These are phyloP conservation scores for Theileria orientalis DNA, from an alignment of 169 alveolate genomes.

Conservation along the genomic window DNA sequence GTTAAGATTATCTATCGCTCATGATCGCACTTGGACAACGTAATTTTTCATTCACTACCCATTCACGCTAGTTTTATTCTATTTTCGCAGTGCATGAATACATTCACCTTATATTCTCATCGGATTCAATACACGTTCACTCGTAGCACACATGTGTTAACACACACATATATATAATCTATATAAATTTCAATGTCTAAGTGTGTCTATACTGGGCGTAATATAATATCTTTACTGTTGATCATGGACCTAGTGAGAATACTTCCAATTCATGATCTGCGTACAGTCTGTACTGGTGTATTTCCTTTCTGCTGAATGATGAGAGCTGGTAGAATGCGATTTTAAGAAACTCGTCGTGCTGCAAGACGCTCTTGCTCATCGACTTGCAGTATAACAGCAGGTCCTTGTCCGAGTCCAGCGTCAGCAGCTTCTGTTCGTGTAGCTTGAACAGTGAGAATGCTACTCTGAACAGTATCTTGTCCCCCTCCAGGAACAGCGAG, in stretches of 20 bases:
- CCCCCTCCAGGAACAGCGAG: conserved; percentile 80
- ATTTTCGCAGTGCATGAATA: neutral
- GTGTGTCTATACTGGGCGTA: neutral
- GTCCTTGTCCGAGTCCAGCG: conserved; percentile 57
- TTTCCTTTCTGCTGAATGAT: conserved; percentile 65
- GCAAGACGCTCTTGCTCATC: conserved; percentile 66
- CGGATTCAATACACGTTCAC: no score
- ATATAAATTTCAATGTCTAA: neutral
- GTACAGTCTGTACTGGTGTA: conserved; percentile 62
- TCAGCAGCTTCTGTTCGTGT: conserved; percentile 64
- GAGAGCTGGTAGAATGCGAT: conserved; percentile 74
- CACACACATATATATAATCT: neutral
- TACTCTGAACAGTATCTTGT: conserved; percentile 79
- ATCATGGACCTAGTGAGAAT: neutral
- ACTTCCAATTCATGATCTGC: conserved; percentile 35
- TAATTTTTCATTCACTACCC: neutral
- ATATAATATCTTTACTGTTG: neutral
- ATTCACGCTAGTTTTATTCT: neutral
- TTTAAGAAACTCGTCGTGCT: conserved; percentile 72
- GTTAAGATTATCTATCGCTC: conserved; percentile 58
- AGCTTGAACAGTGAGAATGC: conserved; percentile 76
- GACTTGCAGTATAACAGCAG: conserved; percentile 65
- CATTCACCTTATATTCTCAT: neutral
- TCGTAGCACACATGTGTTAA: neutral
- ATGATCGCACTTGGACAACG: conserved; percentile 1